phyloP scores from a whole-genome alignment of 2,329 filamentous ascomycete genomes.

The Cadophora sp. region DNA sequence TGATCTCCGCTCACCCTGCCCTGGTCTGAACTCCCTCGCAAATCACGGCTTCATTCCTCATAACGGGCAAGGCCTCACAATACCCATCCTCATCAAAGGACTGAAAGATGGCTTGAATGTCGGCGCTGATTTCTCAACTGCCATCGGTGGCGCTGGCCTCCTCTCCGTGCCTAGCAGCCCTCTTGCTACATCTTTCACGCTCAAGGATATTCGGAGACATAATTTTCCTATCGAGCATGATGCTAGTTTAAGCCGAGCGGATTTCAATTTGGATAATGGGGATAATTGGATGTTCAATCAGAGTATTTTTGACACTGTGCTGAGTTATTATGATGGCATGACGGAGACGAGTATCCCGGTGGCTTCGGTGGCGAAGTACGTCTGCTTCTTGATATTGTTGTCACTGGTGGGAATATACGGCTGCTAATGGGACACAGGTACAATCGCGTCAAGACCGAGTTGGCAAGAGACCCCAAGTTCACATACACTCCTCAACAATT shows the following conservation, averaged over 20 bases:
- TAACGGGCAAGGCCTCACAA: conserved; percentile 43
- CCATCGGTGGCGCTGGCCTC: conserved; percentile 38
- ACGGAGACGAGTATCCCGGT: conserved; percentile 39
- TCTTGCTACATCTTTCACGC: conserved; percentile 35
- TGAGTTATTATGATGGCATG: conserved; percentile 39
- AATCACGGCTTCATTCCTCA: conserved; percentile 45
- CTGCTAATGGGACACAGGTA: conserved; percentile 24
- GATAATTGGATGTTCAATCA: conserved; percentile 46
- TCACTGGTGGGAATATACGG: background rate
- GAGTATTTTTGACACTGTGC: conserved; percentile 42
- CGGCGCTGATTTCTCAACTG: conserved; percentile 40
- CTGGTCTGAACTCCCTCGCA: conserved; percentile 42
- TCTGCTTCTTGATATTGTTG: background rate
- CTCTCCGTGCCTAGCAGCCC: conserved; percentile 31
- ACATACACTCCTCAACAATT: conserved; percentile 44
- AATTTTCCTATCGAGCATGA: conserved; percentile 48
- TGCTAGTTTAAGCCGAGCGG: conserved; percentile 44
- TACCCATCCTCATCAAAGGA: conserved; percentile 38
- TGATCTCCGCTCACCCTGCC: conserved; percentile 40
- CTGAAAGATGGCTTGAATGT: conserved; percentile 42
- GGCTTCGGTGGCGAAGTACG: conserved; percentile 40
- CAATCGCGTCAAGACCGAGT: conserved; percentile 41
- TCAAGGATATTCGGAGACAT: conserved; percentile 38
- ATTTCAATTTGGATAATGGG: conserved; percentile 43
- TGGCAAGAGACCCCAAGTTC: conserved; percentile 43